Base-by-base conservation (phyloP, 164 flowering plant species). In the Brasenia schreberi region DNA sequence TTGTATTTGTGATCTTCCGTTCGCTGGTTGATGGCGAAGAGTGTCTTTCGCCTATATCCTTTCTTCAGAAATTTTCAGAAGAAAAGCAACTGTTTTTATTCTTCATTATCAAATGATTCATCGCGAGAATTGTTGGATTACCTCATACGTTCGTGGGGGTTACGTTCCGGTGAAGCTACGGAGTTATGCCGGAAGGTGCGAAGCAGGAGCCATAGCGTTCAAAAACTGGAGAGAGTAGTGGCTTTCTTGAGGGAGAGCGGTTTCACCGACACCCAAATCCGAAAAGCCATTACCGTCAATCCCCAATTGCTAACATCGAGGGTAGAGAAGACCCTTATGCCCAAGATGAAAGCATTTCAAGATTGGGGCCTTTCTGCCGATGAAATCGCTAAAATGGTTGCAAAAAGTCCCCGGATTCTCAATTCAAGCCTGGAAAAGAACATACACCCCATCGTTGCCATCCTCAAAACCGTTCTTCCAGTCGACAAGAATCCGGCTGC, bases 201-300 rank as follows among this genome's bases (percentile, higher is more conserved):
- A 42, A 42, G 17, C 39, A 61, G 10, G 33, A 19, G 42, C 12
- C 6, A 33, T 3, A 33, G 27, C 18, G 19, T 61, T 27, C 2
- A 45, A 44, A 62, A 66, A 5, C 11, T 59, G 6, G 43, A 61
- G 56, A 27, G 19, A 43, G 65, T 70, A 14, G 19, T 63, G n/a
- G 6, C 33, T 18, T 45, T 66, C 19, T 59, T 70, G 39, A 45
- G 62, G 49, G 27, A 66, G 52, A 60, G 45, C 43, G 73, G 73
- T 61, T 70, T 70, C 66, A 61, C 62, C 11, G 68, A 70, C 19
- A 52, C 68, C 53, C 68, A 70, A 42, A 66, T 66, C 33, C 52
- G n/a, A 14, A 52, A 42, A 44, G n/a, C 66, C 52, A 49, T 70
- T 49, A 60, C 65, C 0, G 14, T 2, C 1, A 27, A 7, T 11